A percentile compares a stretch with the other conserved stretches of the same genome.
Conservation (phyloP, 441 rosid genomes). For the Pelargonium australe region DNA sequence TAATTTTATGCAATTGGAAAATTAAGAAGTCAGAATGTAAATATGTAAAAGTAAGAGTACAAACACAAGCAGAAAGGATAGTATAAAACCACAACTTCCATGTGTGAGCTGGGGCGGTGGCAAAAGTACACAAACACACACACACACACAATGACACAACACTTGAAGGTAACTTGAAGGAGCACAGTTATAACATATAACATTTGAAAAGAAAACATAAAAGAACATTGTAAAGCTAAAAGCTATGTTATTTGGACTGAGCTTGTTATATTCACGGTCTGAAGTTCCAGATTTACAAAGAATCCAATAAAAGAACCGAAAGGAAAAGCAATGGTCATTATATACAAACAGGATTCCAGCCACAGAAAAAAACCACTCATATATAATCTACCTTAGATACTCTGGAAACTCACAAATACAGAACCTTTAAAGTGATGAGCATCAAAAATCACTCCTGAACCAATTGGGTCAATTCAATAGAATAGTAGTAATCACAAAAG, state of each 20-base stretch:
- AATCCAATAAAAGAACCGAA: not conserved
- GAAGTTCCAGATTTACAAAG: not conserved
- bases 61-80: not conserved
- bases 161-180: not conserved
- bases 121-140: not conserved
- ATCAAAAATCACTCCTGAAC: not conserved
- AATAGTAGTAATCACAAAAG: constrained; percentile 15
- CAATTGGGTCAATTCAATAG: not conserved
- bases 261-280: not conserved
- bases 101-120: not conserved
- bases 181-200: not conserved
- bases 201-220: not conserved
- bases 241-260: not conserved
- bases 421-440: not conserved
- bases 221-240: not conserved
- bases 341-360: not conserved
- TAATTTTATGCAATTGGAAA: not conserved
- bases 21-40: not conserved
- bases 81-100: not conserved
- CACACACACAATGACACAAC: not conserved
- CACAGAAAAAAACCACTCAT: not conserved
- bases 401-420: not conserved
- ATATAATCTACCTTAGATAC: not conserved
- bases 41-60: not conserved
- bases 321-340: not conserved